Conservation (phyloP, 2,329 filamentous ascomycete genomes). For the Tolypocladium album region DNA sequence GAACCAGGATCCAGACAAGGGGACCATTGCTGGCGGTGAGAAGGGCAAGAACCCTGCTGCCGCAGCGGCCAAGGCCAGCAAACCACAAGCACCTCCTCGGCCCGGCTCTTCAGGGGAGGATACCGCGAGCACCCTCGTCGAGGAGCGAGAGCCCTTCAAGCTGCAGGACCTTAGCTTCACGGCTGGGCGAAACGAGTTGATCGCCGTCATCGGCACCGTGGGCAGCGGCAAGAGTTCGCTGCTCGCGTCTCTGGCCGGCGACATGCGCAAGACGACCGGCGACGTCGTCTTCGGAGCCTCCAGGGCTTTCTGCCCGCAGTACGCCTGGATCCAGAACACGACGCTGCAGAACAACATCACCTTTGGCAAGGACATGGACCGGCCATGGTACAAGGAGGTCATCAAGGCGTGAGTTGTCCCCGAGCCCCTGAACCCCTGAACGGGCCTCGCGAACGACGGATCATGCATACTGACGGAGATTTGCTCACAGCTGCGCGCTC, state of each 20-base stretch:
- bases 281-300: constrained; percentile 66
- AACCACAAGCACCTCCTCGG: constrained; percentile 13
- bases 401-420: constrained; percentile 52
- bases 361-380: constrained; percentile 72
- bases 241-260: constrained; percentile 78
- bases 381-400: constrained; percentile 74
- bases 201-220: constrained; percentile 81
- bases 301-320: constrained; percentile 87
- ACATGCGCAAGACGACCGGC: constrained; percentile 78
- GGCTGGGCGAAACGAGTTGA: constrained; percentile 63
- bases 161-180: constrained; percentile 57
- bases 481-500: constrained; percentile 55
- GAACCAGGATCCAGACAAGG: constrained; percentile 37
- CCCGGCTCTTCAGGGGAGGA: constrained; percentile 27
- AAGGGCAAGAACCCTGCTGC: constrained; percentile 25
- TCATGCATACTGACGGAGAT: constrained; percentile 3
- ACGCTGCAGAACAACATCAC: constrained; percentile 81
- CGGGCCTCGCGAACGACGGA: background rate
- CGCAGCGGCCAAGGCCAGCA: constrained; percentile 22
- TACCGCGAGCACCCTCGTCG: constrained; percentile 44
- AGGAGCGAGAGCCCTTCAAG: constrained; percentile 59
- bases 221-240: constrained; percentile 86
- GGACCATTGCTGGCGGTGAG: constrained; percentile 25
- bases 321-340: constrained; percentile 95
- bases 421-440: background rate